A percentile compares a stretch with the other conserved stretches of the same genome.
Conservation (phyloP, 2,329 filamentous ascomycete species). For the Pseudogymnoascus sp. region DNA sequence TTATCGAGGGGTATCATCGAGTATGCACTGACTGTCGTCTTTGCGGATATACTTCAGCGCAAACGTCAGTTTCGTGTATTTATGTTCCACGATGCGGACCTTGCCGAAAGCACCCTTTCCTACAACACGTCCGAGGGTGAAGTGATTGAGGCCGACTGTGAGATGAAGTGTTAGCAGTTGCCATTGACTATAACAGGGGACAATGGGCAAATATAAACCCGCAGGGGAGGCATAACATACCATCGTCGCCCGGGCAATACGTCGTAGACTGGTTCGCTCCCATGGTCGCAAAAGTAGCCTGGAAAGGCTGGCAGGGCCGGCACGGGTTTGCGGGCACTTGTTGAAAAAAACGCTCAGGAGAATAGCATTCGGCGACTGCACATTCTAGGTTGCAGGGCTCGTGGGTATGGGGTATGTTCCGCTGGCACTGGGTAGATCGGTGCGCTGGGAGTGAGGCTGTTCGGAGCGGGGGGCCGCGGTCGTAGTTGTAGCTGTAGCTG, state of each 20-base stretch:
- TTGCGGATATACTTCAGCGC: conserved; percentile 97
- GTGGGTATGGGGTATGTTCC: not conserved
- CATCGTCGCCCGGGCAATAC: not conserved
- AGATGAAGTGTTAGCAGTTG: conserved; percentile 13
- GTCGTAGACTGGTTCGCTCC: not conserved
- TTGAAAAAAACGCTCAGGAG: not conserved
- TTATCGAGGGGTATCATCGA: conserved; percentile 9
- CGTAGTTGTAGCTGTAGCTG: not conserved
- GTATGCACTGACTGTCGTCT: conserved; percentile 69
- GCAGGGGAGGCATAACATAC: not conserved
- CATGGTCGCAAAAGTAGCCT: not conserved
- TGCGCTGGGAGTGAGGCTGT: not conserved
- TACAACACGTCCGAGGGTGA: conserved; percentile 87
- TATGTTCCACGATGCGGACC: conserved; percentile 95
- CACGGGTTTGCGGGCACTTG: not conserved
- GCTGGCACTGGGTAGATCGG: not conserved
- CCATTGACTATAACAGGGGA: not conserved
- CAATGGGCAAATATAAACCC: not conserved
- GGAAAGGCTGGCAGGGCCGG: not conserved
- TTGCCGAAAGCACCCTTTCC: conserved; percentile 98
- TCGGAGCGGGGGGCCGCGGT: not conserved
- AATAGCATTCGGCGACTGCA: not conserved
- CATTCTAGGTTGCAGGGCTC: not conserved
- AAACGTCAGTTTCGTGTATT: conserved; percentile 89
- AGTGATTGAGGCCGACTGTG: conserved; percentile 92